These are phyloP conservation scores for Diaporthe citriasiana DNA, from an alignment of 2,329 filamentous ascomycete genomes.

Conservation along the genomic window DNA sequence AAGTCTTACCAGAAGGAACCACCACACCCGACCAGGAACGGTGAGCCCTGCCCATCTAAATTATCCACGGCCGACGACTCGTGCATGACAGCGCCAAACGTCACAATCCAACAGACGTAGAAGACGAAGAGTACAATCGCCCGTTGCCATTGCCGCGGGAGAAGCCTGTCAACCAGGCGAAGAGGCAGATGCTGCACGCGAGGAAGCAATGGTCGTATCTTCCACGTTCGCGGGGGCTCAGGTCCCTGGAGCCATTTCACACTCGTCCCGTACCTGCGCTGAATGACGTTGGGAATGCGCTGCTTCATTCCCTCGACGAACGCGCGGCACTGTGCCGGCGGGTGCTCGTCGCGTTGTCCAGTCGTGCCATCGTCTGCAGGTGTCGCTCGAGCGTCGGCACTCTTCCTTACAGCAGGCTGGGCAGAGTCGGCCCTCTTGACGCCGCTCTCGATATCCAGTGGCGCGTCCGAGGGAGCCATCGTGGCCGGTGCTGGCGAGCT, in stretches of 20 bases:
- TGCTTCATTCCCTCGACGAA: constrained; percentile 20
- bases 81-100: constrained; percentile 38
- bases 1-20: constrained; percentile 37
- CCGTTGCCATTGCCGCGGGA: constrained; percentile 39
- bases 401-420: constrained; percentile 9
- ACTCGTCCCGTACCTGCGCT: not conserved
- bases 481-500: constrained; percentile 10
- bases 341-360: not conserved
- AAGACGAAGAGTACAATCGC: constrained; percentile 31
- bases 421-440: constrained; percentile 19
- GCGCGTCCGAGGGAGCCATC: constrained; percentile 25
- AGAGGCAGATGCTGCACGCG: constrained; percentile 39
- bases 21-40: constrained; percentile 33
- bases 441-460: constrained; percentile 36
- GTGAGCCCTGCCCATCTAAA: constrained; percentile 36
- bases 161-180: constrained; percentile 34
- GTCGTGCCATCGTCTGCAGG: constrained; percentile 8
- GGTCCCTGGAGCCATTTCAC: constrained; percentile 33
- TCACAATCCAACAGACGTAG: constrained; percentile 41
- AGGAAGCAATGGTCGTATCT: constrained; percentile 39
- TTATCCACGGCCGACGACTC: constrained; percentile 36
- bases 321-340: not conserved
- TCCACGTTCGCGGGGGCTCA: constrained; percentile 24
- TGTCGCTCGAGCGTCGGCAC: constrained; percentile 15
- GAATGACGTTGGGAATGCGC: constrained; percentile 20